Evolutionary conservation across 345 rosid species (phyloP).

Genomic region (Syzygium aqueum): DNA sequence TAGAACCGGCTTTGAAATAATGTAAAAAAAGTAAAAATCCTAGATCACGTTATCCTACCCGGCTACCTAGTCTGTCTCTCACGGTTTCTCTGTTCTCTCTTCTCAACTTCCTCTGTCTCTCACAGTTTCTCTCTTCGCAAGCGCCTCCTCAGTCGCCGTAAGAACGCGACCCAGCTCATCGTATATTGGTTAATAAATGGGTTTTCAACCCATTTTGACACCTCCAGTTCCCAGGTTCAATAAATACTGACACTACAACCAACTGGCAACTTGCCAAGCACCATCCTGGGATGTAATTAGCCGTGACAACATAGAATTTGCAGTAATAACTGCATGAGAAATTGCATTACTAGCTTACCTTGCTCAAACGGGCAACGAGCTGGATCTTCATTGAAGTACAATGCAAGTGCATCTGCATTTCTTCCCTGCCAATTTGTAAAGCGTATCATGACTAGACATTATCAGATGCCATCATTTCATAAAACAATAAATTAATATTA

Average conservation of each 20-base stretch:
- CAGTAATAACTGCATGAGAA: background rate
- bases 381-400: conserved; percentile 97
- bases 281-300: background rate
- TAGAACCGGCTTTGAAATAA: too few species aligned
- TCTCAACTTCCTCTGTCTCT: too few species aligned
- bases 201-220: background rate
- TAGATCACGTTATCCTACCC: too few species aligned
- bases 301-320: background rate
- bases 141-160: too few species aligned
- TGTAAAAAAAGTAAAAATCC: too few species aligned
- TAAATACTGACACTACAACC: background rate
- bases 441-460: background rate
- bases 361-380: conserved; percentile 94
- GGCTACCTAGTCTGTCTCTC: too few species aligned
- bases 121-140: too few species aligned
- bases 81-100: too few species aligned
- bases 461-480: background rate
- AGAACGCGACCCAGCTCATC: background rate
- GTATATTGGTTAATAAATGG: background rate
- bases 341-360: conserved; percentile 37
- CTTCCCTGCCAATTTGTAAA: conserved; percentile 58
- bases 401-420: conserved; percentile 95
- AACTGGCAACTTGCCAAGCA: background rate
- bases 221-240: background rate
- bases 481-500: background rate